Conservation (phyloP, 495 filamentous ascomycete species). For the Penicillium macrosclerotiorum region DNA sequence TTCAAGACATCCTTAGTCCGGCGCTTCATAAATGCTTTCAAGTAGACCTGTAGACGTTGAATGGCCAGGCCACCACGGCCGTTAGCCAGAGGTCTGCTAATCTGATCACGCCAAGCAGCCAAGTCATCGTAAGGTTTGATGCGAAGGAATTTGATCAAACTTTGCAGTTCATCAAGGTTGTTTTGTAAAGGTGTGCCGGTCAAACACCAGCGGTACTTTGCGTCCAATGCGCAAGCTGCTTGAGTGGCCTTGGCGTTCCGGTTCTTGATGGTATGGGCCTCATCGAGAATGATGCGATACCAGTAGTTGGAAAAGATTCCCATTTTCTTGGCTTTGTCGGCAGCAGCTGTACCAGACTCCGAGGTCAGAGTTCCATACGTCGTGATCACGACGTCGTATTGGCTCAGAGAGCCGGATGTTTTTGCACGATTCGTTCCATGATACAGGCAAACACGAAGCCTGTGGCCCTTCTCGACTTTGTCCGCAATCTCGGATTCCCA, state of each 20-base stretch:
- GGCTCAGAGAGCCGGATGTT: conserved; percentile 64
- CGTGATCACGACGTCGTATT: conserved; percentile 94
- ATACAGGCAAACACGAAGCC: conserved; percentile 78
- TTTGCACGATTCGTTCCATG: conserved; percentile 86
- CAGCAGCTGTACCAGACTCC: conserved; percentile 63
- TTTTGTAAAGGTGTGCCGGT: conserved; percentile 97
- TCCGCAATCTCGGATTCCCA: conserved; percentile 91
- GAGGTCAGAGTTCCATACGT: conserved; percentile 94
- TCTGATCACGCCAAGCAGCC: conserved; percentile 80
- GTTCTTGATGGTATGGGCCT: conserved; percentile 98
- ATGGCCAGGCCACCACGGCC: conserved; percentile 88
- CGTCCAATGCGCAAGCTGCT: conserved; percentile 74
- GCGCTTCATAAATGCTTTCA: conserved; percentile 96
- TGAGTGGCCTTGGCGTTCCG: conserved; percentile 92
- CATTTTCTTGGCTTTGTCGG: conserved; percentile 61
- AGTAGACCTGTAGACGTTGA: conserved; percentile 71
- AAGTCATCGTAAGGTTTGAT: conserved; percentile 87
- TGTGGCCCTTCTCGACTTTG: conserved; percentile 66
- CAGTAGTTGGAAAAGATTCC: conserved; percentile 90
- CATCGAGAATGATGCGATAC: conserved; percentile 94
- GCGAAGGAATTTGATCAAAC: conserved; percentile 86
- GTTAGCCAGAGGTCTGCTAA: conserved; percentile 79
- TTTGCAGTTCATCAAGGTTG: conserved; percentile 95
- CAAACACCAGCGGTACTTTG: conserved; percentile 91
- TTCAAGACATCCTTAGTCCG: conserved; percentile 94